Conservation (phyloP, 768 basidiomycete genomes). For the Lactarius indigo region DNA sequence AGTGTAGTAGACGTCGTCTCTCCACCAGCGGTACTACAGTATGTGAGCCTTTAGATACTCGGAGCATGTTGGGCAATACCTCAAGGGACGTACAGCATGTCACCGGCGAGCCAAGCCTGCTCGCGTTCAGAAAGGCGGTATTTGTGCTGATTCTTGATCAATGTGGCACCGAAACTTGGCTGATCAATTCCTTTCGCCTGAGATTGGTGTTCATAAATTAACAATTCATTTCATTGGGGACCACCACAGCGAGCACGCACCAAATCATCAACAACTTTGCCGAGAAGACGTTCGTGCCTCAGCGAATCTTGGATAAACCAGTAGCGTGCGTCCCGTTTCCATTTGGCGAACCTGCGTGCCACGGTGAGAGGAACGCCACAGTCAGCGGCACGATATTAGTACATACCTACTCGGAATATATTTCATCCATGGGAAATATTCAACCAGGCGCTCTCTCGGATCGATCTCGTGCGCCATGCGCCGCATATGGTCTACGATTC, state of each 20-base stretch:
- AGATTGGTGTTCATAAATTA: background rate
- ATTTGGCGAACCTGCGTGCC: too few species aligned
- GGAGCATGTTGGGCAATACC: background rate
- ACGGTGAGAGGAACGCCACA: too few species aligned
- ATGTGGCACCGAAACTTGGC: conserved; percentile 2
- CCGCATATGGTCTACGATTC: background rate
- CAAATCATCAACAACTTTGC: too few species aligned
- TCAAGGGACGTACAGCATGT: conserved; percentile 15
- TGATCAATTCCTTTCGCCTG: conserved; percentile 1
- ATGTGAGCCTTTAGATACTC: background rate
- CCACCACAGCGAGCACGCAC: background rate
- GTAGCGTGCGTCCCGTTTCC: too few species aligned
- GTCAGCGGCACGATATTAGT: too few species aligned
- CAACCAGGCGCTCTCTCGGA: background rate
- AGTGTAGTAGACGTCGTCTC: background rate
- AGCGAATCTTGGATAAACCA: too few species aligned
- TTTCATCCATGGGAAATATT: too few species aligned
- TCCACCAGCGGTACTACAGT: background rate
- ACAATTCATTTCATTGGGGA: background rate
- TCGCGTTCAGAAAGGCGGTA: conserved; percentile 10
- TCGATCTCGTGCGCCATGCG: background rate
- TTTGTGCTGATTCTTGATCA: conserved; percentile 4
- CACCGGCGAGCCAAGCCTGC: conserved; percentile 19
- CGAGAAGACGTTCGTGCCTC: too few species aligned
- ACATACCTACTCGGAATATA: too few species aligned